A percentile compares a stretch with the other conserved stretches of the same genome.
Conservation (phyloP, 306 rosid species). For the Citrullus colocynthis region DNA sequence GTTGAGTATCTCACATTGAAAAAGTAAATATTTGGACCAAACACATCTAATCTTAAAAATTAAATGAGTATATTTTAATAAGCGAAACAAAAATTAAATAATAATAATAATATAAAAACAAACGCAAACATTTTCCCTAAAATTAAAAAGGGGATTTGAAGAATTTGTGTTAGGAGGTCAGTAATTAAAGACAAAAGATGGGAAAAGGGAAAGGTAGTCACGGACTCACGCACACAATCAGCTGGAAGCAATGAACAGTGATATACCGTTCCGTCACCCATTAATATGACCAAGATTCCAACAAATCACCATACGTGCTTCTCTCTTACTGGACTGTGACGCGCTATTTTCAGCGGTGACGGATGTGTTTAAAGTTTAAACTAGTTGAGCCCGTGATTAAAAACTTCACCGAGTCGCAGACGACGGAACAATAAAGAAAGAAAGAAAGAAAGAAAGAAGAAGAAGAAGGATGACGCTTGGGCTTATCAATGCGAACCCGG, state of each 20-base stretch:
- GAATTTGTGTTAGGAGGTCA: neutral
- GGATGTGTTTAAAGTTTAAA: neutral
- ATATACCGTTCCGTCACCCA: neutral
- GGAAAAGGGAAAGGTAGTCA: neutral
- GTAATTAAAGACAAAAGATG: neutral
- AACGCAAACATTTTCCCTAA: too few species aligned
- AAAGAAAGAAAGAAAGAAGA: constrained; percentile 10
- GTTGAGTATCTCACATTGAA: too few species aligned
- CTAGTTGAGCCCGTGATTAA: neutral
- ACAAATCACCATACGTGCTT: constrained; percentile 2
- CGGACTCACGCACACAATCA: neutral
- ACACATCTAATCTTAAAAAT: too few species aligned
- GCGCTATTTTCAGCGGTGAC: neutral
- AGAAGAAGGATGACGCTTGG: constrained; percentile 67
- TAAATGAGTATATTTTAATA: too few species aligned
- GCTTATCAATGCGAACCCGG: constrained; percentile 87
- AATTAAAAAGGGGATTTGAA: too few species aligned
- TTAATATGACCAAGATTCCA: neutral
- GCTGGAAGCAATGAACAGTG: neutral
- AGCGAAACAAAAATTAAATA: too few species aligned
- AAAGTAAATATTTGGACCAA: too few species aligned
- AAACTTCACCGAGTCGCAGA: neutral
- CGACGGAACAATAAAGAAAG: neutral
- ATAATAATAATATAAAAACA: too few species aligned
- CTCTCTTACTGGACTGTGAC: neutral